phyloP scores from a whole-genome alignment of 768 basidiomycete species.

The Termitomyces sp. region DNA sequence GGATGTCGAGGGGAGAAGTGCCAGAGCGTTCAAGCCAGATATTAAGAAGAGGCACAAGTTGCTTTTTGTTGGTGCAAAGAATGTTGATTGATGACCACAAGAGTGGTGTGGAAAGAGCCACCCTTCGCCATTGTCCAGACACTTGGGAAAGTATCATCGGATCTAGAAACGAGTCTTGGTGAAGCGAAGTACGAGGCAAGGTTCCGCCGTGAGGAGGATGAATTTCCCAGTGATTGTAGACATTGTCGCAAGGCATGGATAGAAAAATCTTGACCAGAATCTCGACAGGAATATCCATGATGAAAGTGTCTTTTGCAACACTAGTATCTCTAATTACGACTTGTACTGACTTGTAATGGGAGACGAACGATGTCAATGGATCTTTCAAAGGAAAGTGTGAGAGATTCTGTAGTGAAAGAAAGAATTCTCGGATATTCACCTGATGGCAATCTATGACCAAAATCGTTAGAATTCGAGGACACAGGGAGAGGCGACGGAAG shows the following conservation, averaged over 20 bases:
- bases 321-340: neutral
- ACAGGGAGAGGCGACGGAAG: neutral
- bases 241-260: neutral
- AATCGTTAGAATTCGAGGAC: neutral
- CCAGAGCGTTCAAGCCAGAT: constrained; percentile 4
- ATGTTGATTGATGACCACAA: constrained; percentile 8
- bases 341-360: neutral
- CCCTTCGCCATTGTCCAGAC: constrained; percentile 3
- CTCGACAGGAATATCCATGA: constrained; percentile 2
- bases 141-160: constrained; percentile 9
- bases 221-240: neutral
- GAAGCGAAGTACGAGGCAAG: constrained; percentile 1
- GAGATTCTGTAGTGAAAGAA: no score
- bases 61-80: neutral
- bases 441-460: neutral
- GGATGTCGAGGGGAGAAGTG: constrained; percentile 2
- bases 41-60: neutral
- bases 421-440: neutral
- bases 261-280: constrained; percentile 6
- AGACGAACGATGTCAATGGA: neutral
- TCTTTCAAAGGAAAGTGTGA: neutral
- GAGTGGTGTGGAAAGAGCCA: constrained; percentile 3
- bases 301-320: neutral
- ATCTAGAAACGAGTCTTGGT: neutral
- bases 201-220: neutral